Conservation (phyloP, 495 filamentous ascomycete species). For the Polyplosphaeria fusca region DNA sequence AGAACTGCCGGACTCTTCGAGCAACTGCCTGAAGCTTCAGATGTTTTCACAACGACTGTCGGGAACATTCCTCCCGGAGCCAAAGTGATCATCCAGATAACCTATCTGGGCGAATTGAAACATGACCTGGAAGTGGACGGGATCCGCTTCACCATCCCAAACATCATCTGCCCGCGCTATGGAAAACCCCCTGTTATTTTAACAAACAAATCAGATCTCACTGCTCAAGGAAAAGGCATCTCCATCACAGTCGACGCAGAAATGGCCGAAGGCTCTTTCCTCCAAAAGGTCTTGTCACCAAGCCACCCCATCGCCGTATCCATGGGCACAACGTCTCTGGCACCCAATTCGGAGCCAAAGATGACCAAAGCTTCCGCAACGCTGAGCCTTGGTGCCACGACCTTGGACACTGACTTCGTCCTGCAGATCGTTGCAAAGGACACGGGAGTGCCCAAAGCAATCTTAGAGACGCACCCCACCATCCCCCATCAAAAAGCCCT, state of each 20-base stretch:
- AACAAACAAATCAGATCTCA: constrained; percentile 19
- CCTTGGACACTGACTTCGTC: constrained; percentile 52
- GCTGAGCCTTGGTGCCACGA: constrained; percentile 48
- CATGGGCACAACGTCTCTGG: constrained; percentile 55
- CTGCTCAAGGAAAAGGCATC: constrained; percentile 44
- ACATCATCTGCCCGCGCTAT: constrained; percentile 60
- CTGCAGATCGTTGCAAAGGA: constrained; percentile 57
- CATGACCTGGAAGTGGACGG: constrained; percentile 61
- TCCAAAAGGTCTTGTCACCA: constrained; percentile 60
- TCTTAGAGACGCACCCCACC: constrained; percentile 61
- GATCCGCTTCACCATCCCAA: constrained; percentile 63
- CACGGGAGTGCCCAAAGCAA: constrained; percentile 54
- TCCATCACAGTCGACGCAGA: constrained; percentile 59
- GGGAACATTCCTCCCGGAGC: constrained; percentile 59
- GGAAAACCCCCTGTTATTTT: constrained; percentile 45
- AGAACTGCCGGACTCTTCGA: constrained; percentile 62
- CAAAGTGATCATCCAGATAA: constrained; percentile 55
- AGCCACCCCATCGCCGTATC: constrained; percentile 64
- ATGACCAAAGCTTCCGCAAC: constrained; percentile 60
- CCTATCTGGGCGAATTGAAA: constrained; percentile 65
- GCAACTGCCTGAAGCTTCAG: constrained; percentile 54
- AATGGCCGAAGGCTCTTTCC: constrained; percentile 52
- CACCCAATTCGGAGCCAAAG: constrained; percentile 46
- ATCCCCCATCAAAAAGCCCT: constrained; percentile 60
- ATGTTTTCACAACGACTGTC: constrained; percentile 62